Conservation (phyloP, 305 asterid species). For the Plantago lanceolata region DNA sequence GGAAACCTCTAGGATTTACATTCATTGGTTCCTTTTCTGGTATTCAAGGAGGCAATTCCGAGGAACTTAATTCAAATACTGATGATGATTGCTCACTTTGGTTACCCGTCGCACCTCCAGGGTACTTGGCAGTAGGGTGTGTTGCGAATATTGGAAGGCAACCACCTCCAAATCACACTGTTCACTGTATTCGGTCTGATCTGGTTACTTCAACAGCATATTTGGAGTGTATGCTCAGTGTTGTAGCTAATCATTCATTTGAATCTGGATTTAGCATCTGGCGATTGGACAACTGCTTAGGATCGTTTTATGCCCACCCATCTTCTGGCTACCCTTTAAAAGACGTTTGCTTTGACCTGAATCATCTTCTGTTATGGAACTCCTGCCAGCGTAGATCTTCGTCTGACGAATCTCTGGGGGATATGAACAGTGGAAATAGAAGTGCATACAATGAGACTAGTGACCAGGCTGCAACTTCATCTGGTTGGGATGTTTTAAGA, state of each 20-base stretch:
- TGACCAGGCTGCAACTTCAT: conserved; percentile 52
- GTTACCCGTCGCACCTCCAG: conserved; percentile 95
- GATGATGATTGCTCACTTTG: conserved; percentile 83
- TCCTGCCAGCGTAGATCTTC: conserved; percentile 62
- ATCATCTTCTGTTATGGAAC: conserved; percentile 76
- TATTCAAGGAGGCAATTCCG: conserved; percentile 46
- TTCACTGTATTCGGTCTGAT: conserved; percentile 92
- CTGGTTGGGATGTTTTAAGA: conserved; percentile 93
- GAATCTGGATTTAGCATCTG: conserved; percentile 85
- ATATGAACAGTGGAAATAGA: conserved; percentile 41
- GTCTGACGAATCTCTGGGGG: conserved; percentile 45
- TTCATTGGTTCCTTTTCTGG: conserved; percentile 64
- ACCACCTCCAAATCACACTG: conserved; percentile 87
- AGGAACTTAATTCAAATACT: conserved; percentile 31
- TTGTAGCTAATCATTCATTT: conserved; percentile 47
- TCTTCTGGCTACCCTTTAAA: conserved; percentile 52
- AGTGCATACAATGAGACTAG: conserved; percentile 39
- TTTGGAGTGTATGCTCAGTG: conserved; percentile 64
- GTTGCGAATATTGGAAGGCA: conserved; percentile 82
- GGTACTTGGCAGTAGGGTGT: conserved; percentile 88
- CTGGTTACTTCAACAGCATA: conserved; percentile 70
- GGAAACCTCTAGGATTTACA: conserved; percentile 85
- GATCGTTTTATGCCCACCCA: conserved; percentile 87
- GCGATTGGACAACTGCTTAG: conserved; percentile 86
- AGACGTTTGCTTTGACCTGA: conserved; percentile 70